Evolutionary conservation across 2,329 filamentous ascomycete species (phyloP), one percentile per base, ranked within the genome.

Genomic region (Xylaria polymorpha): DNA sequence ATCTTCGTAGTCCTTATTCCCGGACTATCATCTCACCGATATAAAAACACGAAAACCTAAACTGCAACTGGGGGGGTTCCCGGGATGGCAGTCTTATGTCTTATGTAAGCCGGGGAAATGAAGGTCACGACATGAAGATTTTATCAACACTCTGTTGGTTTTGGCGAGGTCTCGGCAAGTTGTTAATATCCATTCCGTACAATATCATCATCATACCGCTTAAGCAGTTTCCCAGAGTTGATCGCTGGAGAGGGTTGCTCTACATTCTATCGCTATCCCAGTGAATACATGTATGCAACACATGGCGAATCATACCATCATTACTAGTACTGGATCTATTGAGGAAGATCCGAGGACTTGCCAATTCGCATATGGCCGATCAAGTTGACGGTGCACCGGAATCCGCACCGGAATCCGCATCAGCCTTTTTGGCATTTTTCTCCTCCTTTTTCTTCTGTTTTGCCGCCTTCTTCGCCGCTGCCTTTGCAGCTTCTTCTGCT

Each of bases 401-500:
- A 41, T 20, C 18, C 6, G 5, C 62, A 6, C 59, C 65, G 9
- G 56, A 35, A 41, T 20, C 18, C 3, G 5, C 62, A 6, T 56
- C 62, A 6, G 66, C 72, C 72, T 82, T 81, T 75, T 83, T 81
- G 39, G 77, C 77, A 65, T 80, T 80, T 79, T 85, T 85, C 73
- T 83, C 81, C 71, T 85, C 82, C 81, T 85, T 85, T 73, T 86
- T 84, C 70, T 81, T 81, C 73, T 83, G 81, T 78, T 84, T 85
- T 15, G 82, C 82, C 3, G 82, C 83, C 76, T 85, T 85, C 79
- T 86, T 86, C 1, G 83, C 84, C 4, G 84, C 84, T 0, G 82
- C 82, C 77, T 85, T 85, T 68, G 83, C 82, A 2, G 83, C 82
- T 59, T 83, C 84, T 71, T 86, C 83, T 51, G 88, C 90, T 77